Evolutionary conservation across 768 basidiomycete genomes (phyloP), one percentile per base, ranked within the genome.

Genomic region (Mycena filopes): DNA sequence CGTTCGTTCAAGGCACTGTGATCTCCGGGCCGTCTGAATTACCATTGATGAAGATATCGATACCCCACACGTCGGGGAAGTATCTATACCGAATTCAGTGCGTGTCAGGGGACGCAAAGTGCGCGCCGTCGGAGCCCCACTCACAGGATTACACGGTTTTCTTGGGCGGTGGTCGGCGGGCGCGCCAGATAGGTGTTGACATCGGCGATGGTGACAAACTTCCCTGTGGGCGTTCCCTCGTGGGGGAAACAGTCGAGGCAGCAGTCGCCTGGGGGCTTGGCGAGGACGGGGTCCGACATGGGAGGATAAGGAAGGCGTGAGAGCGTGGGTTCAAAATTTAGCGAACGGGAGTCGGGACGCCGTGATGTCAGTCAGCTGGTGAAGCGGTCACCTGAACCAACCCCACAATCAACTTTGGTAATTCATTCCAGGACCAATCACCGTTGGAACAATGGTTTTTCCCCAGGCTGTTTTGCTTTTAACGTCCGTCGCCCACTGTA

Each of bases 61-160:
- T 79, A 4, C 84, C 77, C 63, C 80, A 84, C 0, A 84, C 78
- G 55, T 84, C 84, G 0, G 80, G 68, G 63, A 81, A 82, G 72
- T 76, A 84, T 26, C 84, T 72, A 31, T 41, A 75, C 77, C 41
- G 72, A 70, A 41, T 66, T 70, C 11, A 60, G 62, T 3, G 45
- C 2, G 13, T 20, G 13, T 25, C 29, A 56, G 41, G 48, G 3
- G 13, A n/a, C 23, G 9, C 8, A 15, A 47, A 26, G 4, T n/a
- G n/a, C n/a, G 8, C 12, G 15, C 25, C 40, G 13, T 46, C 21
- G 15, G n/a, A 50, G n/a, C n/a, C n/a, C n/a, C 15, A 26, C 67
- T 12, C 31, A 65, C 68, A 69, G 31, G 6, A 69, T 61, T 3
- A 69, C 49, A 5, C 63, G 12, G 64, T 70, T 43, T 33, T 58